phyloP scores from a whole-genome alignment of 108 stramenopile species.

The Chaetoceros tenuissimus region DNA sequence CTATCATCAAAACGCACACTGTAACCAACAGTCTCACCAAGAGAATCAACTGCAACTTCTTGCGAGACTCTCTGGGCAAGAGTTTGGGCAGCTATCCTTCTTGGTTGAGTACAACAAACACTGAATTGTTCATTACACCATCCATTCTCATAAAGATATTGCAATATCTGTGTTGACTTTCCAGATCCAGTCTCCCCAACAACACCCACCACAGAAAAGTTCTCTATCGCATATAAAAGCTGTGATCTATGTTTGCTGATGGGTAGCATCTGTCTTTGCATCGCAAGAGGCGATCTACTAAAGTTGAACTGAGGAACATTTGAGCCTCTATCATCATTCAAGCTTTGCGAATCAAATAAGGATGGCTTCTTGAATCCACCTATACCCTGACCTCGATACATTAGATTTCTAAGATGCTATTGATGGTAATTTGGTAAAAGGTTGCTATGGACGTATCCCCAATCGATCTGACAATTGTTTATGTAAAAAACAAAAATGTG shows the following conservation, averaged over 20 bases:
- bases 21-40: conserved; percentile 59
- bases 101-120: conserved; percentile 87
- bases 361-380: neutral
- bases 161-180: conserved; percentile 93
- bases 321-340: neutral
- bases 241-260: conserved; percentile 71
- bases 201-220: conserved; percentile 69
- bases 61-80: conserved; percentile 72
- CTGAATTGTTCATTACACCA: conserved; percentile 66
- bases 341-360: neutral
- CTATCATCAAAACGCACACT: conserved; percentile 69
- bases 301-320: conserved; percentile 20
- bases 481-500: too few species aligned
- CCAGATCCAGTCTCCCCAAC: conserved; percentile 96
- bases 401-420: too few species aligned
- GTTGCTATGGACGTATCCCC: too few species aligned
- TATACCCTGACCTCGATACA: too few species aligned
- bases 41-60: conserved; percentile 37
- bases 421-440: too few species aligned
- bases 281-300: conserved; percentile 28
- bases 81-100: conserved; percentile 84
- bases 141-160: conserved; percentile 83
- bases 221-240: conserved; percentile 70
- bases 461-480: too few species aligned
- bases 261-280: conserved; percentile 60